Conservation (phyloP, 192 early-diverging fungal genomes). For the Coemansia erecta region DNA sequence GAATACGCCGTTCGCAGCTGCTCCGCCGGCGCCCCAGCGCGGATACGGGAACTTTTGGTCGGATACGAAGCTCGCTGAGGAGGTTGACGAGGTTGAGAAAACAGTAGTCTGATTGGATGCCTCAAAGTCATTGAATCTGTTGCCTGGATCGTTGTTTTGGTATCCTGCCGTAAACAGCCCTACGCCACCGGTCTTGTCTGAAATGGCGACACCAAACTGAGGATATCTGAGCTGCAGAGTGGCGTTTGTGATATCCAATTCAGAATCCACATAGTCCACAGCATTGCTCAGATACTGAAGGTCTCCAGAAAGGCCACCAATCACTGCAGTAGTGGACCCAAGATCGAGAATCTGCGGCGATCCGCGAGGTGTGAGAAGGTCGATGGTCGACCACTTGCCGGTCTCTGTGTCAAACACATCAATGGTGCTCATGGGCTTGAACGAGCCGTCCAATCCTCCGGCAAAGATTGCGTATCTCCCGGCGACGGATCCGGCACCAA, state of each 20-base stretch:
- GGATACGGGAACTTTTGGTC: slow-evolving; percentile 37
- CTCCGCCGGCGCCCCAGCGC: slow-evolving; percentile 44
- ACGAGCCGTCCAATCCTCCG: slow-evolving; percentile 39
- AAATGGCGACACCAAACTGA: slow-evolving; percentile 38
- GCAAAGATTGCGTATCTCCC: slow-evolving; percentile 52
- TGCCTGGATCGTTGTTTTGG: slow-evolving; percentile 47
- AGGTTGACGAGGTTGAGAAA: slow-evolving; percentile 8
- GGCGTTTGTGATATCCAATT: slow-evolving; percentile 15
- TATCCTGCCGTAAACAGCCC: slow-evolving; percentile 42
- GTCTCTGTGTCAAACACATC: slow-evolving; percentile 50
- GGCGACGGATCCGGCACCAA: slow-evolving; percentile 40
- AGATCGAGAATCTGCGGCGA: slow-evolving; percentile 39
- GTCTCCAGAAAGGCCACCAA: slow-evolving; percentile 49
- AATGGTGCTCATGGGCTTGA: slow-evolving; percentile 33
- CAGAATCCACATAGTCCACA: slow-evolving; percentile 32
- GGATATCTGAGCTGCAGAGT: slow-evolving; percentile 22
- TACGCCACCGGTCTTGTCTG: slow-evolving; percentile 17
- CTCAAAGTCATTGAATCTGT: slow-evolving; percentile 54
- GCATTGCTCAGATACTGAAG: slow-evolving; percentile 50
- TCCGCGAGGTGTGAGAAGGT: slow-evolving; percentile 22
- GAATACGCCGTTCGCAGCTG: slow-evolving; percentile 49
- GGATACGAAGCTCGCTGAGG: slow-evolving; percentile 3
- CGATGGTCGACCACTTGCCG: slow-evolving; percentile 26
- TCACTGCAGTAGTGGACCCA: slow-evolving; percentile 22
- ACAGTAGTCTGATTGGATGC: slow-evolving; percentile 37